phyloP scores from a whole-genome alignment of 2,329 filamentous ascomycete species.

The Xylariaceae sp. region DNA sequence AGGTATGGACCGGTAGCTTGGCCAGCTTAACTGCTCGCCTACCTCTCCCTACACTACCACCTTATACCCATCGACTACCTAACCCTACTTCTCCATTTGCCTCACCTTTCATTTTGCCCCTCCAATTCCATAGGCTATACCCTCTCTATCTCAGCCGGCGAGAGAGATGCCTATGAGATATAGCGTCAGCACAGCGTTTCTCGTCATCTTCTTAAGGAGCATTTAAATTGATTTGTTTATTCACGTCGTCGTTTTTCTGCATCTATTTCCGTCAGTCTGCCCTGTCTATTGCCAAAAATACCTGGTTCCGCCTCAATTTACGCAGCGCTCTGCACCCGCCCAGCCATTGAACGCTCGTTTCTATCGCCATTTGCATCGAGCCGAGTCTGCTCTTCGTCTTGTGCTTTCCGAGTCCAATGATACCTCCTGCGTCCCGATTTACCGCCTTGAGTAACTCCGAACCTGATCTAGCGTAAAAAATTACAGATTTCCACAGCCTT shows the following conservation, averaged over 20 bases:
- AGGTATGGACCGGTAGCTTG: too few relatives aligned
- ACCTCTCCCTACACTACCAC: background rate
- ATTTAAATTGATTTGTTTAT: background rate
- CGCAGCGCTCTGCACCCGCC: background rate
- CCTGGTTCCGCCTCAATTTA: background rate
- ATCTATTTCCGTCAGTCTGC: background rate
- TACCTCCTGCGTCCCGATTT: slow-evolving; percentile 9
- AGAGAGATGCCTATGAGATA: background rate
- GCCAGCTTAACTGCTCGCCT: background rate
- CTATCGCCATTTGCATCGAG: background rate
- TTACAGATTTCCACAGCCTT: slow-evolving; percentile 1
- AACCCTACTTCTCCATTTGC: slow-evolving; percentile 6
- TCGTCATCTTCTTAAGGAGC: background rate
- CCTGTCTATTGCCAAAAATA: background rate
- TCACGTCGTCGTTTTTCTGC: background rate
- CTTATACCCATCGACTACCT: slow-evolving; percentile 3
- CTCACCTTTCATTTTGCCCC: slow-evolving; percentile 9
- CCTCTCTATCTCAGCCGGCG: background rate
- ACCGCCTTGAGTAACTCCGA: slow-evolving; percentile 8
- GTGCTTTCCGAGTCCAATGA: slow-evolving; percentile 11
- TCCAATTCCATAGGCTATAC: slow-evolving; percentile 3
- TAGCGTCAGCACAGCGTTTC: background rate
- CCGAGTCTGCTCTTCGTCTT: slow-evolving; percentile 4
- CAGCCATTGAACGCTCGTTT: slow-evolving; percentile 2
- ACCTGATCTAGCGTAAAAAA: slow-evolving; percentile 2